Conservation (phyloP, 2,329 filamentous ascomycete species). For the Neopestalotiopsis sp. region DNA sequence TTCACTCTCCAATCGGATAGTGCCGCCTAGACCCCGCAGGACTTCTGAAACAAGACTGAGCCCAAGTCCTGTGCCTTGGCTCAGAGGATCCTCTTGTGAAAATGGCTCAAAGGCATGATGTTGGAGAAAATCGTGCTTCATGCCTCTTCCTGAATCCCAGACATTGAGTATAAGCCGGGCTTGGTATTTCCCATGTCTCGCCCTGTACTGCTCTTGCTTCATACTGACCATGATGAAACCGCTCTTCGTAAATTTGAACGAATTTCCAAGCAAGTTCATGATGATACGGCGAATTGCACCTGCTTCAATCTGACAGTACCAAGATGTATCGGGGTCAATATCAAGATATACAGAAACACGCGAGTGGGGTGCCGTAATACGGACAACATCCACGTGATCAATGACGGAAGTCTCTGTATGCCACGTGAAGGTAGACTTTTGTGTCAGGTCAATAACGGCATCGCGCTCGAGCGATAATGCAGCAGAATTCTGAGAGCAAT, state of each 20-base stretch:
- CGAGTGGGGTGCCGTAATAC: background rate
- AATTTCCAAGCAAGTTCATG: conserved; percentile 68
- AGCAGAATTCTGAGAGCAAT: conserved; percentile 35
- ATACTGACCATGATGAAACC: conserved; percentile 35
- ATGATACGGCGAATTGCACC: conserved; percentile 58
- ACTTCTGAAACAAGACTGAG: conserved; percentile 59
- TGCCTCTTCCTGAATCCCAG: conserved; percentile 68
- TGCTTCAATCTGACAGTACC: conserved; percentile 60
- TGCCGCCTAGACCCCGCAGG: background rate
- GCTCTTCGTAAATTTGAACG: conserved; percentile 61
- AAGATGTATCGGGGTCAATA: conserved; percentile 50
- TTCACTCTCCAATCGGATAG: conserved; percentile 8
- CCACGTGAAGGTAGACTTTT: background rate
- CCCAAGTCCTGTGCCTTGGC: conserved; percentile 63
- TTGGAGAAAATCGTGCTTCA: conserved; percentile 61
- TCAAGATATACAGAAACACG: conserved; percentile 53
- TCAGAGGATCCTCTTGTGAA: conserved; percentile 62
- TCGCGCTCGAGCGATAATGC: background rate
- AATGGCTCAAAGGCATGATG: conserved; percentile 64
- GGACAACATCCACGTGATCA: background rate
- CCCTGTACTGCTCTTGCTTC: conserved; percentile 21
- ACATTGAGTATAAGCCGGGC: conserved; percentile 10
- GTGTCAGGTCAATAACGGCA: background rate
- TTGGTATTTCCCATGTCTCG: conserved; percentile 20
- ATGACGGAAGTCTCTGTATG: background rate